These are phyloP conservation scores for Themeda triandra DNA, from an alignment of 176 grass and related monocot species.

Conservation along the genomic window DNA sequence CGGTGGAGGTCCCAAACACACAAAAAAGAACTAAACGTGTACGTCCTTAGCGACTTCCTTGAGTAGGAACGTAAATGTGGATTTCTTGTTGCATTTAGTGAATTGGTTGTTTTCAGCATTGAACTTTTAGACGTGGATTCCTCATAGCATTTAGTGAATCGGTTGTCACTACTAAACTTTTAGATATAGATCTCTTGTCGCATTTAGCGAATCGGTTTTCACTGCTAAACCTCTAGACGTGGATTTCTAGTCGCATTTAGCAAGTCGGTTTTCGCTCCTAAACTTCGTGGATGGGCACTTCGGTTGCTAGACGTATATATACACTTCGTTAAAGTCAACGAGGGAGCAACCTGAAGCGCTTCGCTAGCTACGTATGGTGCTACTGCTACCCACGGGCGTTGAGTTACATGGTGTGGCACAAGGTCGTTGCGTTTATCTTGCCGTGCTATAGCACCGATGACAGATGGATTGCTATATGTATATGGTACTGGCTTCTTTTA, in stretches of 20 bases:
- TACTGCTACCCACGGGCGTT: too few relatives aligned
- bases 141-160: background rate
- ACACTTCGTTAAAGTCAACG: too few relatives aligned
- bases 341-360: too few relatives aligned
- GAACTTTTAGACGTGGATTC: too few relatives aligned
- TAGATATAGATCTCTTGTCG: too few relatives aligned
- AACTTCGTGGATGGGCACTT: background rate
- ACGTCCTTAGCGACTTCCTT: too few relatives aligned
- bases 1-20: too few relatives aligned
- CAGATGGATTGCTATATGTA: background rate
- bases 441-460: rapidly evolving
- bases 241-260: background rate
- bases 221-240: background rate
- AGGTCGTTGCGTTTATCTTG: background rate
- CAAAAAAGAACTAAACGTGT: too few relatives aligned
- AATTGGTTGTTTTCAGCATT: too few relatives aligned
- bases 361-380: background rate
- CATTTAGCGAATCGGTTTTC: too few relatives aligned
- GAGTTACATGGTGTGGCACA: background rate
- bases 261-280: background rate
- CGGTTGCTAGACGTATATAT: background rate
- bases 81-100: background rate
- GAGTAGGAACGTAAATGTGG: too few relatives aligned
- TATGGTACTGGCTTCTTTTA: too few relatives aligned
- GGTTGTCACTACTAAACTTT: background rate